Base-by-base conservation (phyloP, 441 rosid genomes). In the Omphalea diandra region DNA sequence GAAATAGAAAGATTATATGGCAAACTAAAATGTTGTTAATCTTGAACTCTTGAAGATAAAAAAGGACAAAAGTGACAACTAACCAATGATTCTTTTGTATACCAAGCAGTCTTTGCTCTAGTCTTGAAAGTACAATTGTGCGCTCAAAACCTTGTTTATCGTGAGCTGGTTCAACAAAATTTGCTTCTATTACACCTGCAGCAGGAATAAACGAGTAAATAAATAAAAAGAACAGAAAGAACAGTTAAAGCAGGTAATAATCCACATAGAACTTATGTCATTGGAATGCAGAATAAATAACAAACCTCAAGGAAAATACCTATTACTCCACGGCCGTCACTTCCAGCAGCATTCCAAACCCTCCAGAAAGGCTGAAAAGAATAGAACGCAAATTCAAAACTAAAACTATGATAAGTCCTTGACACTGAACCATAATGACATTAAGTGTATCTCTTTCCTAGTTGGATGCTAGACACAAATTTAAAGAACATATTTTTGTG, bases 61-160 rank as follows among this genome's bases (percentile, higher is more conserved):
- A 49, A 10, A n/a, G 11, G 2, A 14, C 38, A 31, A 17, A 15
- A 22, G 6, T 17, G 68, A 63, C 27, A 44, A 32, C 70, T n/a
- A 75, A 91, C 96, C 92, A 89, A 50, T 84, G 87, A 7, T 29
- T 59, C 80, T 85, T 88, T 58, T 91, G 97, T 73, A 76, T 72
- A 36, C 24, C 27, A n/a, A 80, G 9, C 73, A 92, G 80, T 61
- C 77, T 73, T 1, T 70, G 66, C 80, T 92, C 94, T 1, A 92
- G 83, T 64, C 87, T 90, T 50, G 86, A 57, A 29, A 88, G 88
- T 66, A 82, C 85, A 1, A 72, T 71, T 7, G 96, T 89, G 24
- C 86, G 83, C 83, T 91, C 97, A 79, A 88, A 91, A 26, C 92
- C 90, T 71, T 89, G 92, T 73, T 89, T 91, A 75, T 91, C 92